phyloP scores from a whole-genome alignment of 225 moss, liverwort and hornwort genomes.

The Asterella californica region DNA sequence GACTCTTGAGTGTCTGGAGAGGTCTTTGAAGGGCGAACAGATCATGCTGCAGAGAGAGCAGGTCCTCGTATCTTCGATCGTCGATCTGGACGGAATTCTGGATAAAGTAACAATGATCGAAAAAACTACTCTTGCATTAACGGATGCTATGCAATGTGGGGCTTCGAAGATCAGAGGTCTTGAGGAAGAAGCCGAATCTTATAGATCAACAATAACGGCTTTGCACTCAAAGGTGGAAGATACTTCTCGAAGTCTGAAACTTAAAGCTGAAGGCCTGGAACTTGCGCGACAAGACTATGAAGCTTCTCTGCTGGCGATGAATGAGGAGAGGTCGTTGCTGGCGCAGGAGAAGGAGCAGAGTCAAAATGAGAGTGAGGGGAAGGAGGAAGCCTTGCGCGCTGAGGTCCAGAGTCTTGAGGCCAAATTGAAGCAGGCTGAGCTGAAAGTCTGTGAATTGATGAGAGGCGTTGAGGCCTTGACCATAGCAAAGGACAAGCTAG shows the following conservation, averaged over 20 bases:
- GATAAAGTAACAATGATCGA: slow-evolving; percentile 11
- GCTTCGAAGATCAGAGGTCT: slow-evolving; percentile 14
- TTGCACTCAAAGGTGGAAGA: slow-evolving; percentile 2
- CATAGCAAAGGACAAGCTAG: slow-evolving; percentile 24
- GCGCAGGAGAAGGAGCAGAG: slow-evolving; percentile 24
- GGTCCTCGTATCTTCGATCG: background rate
- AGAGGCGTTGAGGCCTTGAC: slow-evolving; percentile 28
- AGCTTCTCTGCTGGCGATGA: slow-evolving; percentile 1
- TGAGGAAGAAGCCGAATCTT: slow-evolving; percentile 17
- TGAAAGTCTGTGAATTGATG: slow-evolving; percentile 25
- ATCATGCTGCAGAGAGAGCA: background rate
- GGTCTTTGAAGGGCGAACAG: slow-evolving; percentile 6
- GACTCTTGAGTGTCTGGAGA: slow-evolving; percentile 4
- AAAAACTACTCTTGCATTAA: background rate
- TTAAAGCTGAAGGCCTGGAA: slow-evolving; percentile 15
- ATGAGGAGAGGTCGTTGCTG: slow-evolving; percentile 25
- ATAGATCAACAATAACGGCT: background rate
- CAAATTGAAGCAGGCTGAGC: slow-evolving; percentile 24
- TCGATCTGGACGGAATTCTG: slow-evolving; percentile 3
- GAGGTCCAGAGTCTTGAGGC: slow-evolving; percentile 28
- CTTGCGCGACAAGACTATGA: slow-evolving; percentile 12
- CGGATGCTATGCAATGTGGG: background rate
- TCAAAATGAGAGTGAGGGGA: background rate
- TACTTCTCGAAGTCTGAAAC: background rate
- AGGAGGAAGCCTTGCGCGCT: slow-evolving; percentile 24